phyloP scores from a whole-genome alignment of 2,329 filamentous ascomycete species.

The Aspergillus felis region DNA sequence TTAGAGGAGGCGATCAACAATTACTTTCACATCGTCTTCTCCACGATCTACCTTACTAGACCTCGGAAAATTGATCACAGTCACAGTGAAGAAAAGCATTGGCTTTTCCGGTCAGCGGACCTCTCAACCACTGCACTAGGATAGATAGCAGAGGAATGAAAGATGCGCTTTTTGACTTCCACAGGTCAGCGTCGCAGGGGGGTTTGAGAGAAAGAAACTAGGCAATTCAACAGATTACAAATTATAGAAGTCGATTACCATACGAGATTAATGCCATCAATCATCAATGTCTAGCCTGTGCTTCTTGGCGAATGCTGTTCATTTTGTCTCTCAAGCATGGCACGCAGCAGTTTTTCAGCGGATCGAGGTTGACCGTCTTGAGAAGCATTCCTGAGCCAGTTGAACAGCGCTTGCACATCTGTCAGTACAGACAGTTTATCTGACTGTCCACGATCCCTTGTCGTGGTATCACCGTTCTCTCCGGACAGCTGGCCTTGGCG shows the following conservation, averaged over 20 bases:
- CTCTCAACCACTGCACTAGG: too few relatives aligned
- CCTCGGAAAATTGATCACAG: too few relatives aligned
- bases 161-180: neutral
- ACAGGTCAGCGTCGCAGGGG: too few relatives aligned
- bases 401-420: conserved; percentile 32
- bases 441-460: neutral
- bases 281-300: neutral
- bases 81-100: too few relatives aligned
- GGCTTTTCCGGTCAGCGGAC: too few relatives aligned
- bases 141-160: neutral
- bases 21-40: neutral
- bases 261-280: neutral
- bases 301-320: neutral
- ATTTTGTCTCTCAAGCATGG: conserved; percentile 30
- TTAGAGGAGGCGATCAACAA: neutral
- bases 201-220: too few relatives aligned
- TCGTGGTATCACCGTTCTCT: neutral
- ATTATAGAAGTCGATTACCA: neutral
- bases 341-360: conserved; percentile 35
- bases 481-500: neutral
- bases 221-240: neutral
- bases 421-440: conserved; percentile 14
- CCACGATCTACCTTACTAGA: too few relatives aligned
- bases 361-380: conserved; percentile 21
- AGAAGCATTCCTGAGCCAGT: conserved; percentile 29